Percentiles rank a stretch among this genome's conserved stretches.
Conservation (phyloP, 805 yeast species). For the Ogataea parapolymorpha region DNA sequence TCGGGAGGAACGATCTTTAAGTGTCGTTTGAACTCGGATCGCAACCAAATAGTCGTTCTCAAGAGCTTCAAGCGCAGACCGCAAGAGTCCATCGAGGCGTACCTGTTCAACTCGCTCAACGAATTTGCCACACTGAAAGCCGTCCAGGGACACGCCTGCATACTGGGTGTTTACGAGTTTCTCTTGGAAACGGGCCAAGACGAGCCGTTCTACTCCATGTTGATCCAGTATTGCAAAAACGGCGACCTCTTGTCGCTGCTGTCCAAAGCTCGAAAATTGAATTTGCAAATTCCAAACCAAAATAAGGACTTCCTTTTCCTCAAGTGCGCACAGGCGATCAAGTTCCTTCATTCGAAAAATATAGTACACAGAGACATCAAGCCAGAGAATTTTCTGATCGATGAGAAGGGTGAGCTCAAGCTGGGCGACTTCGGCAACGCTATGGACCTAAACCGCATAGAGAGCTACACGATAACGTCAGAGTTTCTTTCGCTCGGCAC, state of each 20-base stretch:
- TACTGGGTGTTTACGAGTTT: slow-evolving; percentile 16
- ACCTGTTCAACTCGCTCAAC: slow-evolving; percentile 24
- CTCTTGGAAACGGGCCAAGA: slow-evolving; percentile 7
- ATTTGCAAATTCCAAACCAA: slow-evolving; percentile 31
- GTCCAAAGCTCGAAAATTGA: slow-evolving; percentile 37
- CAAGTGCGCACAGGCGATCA: slow-evolving; percentile 51
- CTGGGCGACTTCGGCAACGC: slow-evolving; percentile 53
- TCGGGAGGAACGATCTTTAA: slow-evolving; percentile 30
- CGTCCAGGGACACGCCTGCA: slow-evolving; percentile 1
- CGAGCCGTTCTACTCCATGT: slow-evolving; percentile 29
- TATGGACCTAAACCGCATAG: slow-evolving; percentile 31
- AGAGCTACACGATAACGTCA: slow-evolving; percentile 18
- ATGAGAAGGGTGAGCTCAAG: slow-evolving; percentile 41
- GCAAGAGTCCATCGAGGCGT: slow-evolving; percentile 4
- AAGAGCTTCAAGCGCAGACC: slow-evolving; percentile 13
- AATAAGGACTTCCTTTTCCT: slow-evolving; percentile 45
- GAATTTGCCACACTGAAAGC: slow-evolving; percentile 27
- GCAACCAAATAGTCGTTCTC: slow-evolving; percentile 10
- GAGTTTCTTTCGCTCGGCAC: slow-evolving; percentile 43
- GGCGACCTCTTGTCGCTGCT: slow-evolving; percentile 48
- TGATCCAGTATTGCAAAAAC: slow-evolving; percentile 40
- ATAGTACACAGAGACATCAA: slow-evolving; percentile 52
- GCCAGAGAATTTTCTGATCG: slow-evolving; percentile 52
- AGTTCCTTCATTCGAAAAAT: slow-evolving; percentile 39
- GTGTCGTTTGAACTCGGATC: slow-evolving; percentile 12